Evolutionary conservation across 2,329 filamentous ascomycete genomes (phyloP).

Genomic region (Aureobasidium sp.): DNA sequence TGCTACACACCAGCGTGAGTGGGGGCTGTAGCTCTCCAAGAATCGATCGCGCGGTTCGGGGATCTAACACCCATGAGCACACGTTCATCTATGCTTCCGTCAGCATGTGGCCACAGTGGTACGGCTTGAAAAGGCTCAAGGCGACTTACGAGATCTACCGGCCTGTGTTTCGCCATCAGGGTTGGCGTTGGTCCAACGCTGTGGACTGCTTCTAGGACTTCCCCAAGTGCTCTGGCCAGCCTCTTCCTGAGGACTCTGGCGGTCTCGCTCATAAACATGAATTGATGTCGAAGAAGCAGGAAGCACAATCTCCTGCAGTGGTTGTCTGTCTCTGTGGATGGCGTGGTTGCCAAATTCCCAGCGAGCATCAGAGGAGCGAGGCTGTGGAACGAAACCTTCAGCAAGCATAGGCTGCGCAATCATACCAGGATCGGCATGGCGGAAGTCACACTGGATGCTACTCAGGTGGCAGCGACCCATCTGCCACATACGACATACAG

Average conservation of each 20-base stretch:
- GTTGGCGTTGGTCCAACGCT: background rate
- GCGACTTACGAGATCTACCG: background rate
- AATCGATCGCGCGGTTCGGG: background rate
- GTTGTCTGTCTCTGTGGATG: background rate
- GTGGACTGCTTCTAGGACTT: background rate
- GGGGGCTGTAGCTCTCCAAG: background rate
- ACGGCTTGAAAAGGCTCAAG: background rate
- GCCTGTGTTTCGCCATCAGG: background rate
- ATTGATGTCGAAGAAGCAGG: background rate
- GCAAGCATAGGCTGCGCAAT: background rate
- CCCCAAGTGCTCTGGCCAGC: background rate
- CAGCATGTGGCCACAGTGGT: background rate
- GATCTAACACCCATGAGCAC: background rate
- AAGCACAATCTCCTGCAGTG: background rate
- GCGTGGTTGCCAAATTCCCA: background rate
- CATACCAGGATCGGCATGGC: background rate
- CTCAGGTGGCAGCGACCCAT: slow-evolving; percentile 2
- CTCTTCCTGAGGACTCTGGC: background rate
- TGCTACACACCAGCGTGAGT: background rate
- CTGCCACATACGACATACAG: slow-evolving; percentile 4
- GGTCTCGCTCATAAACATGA: background rate
- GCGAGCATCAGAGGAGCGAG: background rate
- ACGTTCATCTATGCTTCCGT: background rate
- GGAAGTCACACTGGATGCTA: slow-evolving; percentile 8
- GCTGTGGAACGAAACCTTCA: background rate